Percentiles rank a stretch among this genome's conserved stretches.
Conservation (phyloP, 2,329 filamentous ascomycete genomes). For the Pseudogymnoascus sp. region DNA sequence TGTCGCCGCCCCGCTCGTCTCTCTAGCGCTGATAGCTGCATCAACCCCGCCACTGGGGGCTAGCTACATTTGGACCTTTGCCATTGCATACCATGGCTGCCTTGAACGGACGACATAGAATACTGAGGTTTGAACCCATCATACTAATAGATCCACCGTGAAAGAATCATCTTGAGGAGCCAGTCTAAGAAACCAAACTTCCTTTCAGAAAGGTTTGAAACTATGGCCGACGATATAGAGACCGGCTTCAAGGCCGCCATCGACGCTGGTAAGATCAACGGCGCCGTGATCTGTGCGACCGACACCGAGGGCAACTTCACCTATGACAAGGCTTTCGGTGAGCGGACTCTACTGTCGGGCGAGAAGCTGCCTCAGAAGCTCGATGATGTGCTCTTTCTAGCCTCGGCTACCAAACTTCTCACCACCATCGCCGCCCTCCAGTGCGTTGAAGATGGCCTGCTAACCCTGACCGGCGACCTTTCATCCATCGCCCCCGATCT, state of each 20-base stretch:
- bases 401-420: conserved; percentile 11
- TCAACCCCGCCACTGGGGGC: background rate
- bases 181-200: background rate
- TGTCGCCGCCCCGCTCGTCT: background rate
- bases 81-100: background rate
- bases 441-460: conserved; percentile 11
- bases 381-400: conserved; percentile 7
- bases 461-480: conserved; percentile 7
- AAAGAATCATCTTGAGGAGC: background rate
- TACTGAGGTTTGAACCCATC: background rate
- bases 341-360: conserved; percentile 34
- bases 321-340: conserved; percentile 35
- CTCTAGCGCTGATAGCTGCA: background rate
- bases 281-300: conserved; percentile 37
- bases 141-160: background rate
- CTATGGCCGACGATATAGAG: conserved; percentile 30
- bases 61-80: background rate
- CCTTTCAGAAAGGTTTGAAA: background rate
- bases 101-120: background rate
- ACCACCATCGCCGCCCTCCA: conserved; percentile 12
- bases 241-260: conserved; percentile 35
- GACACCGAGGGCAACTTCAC: conserved; percentile 33
- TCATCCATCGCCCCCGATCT: conserved; percentile 8
- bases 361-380: conserved; percentile 2
- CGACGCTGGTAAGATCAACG: conserved; percentile 37